Base-by-base conservation (phyloP, 495 filamentous ascomycete species). In the Thermothielavioides terrestris region DNA sequence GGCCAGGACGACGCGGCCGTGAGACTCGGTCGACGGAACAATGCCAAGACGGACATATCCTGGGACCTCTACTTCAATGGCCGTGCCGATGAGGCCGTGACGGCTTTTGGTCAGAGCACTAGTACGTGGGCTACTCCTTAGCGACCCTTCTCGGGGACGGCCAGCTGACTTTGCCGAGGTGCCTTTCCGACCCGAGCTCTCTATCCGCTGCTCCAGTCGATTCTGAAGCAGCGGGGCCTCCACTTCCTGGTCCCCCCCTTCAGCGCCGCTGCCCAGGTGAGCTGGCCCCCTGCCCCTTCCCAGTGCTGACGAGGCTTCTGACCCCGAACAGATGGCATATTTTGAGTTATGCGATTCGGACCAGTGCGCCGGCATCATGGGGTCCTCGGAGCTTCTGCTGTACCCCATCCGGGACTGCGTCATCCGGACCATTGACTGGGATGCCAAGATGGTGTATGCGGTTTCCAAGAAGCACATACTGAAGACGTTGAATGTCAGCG, bases 171-270 rank as follows among this genome's bases (percentile, higher is more conserved):
- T 23, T 3, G 37, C n/a, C 7, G n/a, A 81, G 79, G 68, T 31
- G 81, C 71, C 60, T 80, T 72, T 61, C 79, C 63, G 58, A 68
- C 68, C 55, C 76, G 66, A 69, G 75, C 78, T 35, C 73, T 89
- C 34, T 91, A 83, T 56, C 79, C 77, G 26, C 79, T 85, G 48
- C 69, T 99, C 15, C 88, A 91, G 65, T 70, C 76, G 32, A 80
- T 89, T 27, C 74, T 97, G 27, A 68, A 74, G 48, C 74, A 85
- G 46, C 75, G 82, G 49, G 75, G 75, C 4, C 71, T 95, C 35
- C 76, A 86, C 31, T 95, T 89, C 63, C 77, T 87, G 42, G 86
- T 95, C 42, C 85, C 94, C 12, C 94, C 92, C 3, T 96, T 90
- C 67, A 86, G 83, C 59, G 88, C 91, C 37, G 83, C 85, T 52